phyloP scores from a whole-genome alignment of 2,329 filamentous ascomycete genomes.

The Acephala macrosclerotiorum region DNA sequence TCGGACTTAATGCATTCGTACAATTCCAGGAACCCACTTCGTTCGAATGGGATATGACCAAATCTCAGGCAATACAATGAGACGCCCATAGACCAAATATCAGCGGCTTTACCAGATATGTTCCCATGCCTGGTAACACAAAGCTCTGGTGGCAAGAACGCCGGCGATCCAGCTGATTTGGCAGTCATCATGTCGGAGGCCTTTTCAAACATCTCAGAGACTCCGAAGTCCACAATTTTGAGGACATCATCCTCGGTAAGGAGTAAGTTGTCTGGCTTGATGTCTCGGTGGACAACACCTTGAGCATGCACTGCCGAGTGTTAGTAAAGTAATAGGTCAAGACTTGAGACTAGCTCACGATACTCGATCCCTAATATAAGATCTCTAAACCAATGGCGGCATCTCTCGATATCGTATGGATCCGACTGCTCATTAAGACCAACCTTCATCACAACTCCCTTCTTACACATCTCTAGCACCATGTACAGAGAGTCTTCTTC shows the following conservation, averaged over 20 bases:
- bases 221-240: constrained; percentile 98
- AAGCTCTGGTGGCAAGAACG: constrained; percentile 92
- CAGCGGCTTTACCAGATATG: constrained; percentile 86
- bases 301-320: constrained; percentile 80
- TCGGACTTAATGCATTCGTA: constrained; percentile 88
- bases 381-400: constrained; percentile 92
- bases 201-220: constrained; percentile 98
- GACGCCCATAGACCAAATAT: constrained; percentile 99
- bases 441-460: constrained; percentile 96
- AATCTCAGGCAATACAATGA: constrained; percentile 93
- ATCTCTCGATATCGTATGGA: constrained; percentile 83
- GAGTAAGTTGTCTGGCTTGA: constrained; percentile 96
- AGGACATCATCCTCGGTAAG: constrained; percentile 91
- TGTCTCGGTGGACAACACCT: constrained; percentile 93
- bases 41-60: constrained; percentile 86
- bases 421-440: constrained; percentile 83
- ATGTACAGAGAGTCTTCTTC: constrained; percentile 97
- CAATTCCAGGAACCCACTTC: constrained; percentile 79
- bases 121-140: constrained; percentile 87
- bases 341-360: constrained; percentile 57
- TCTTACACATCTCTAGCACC: constrained; percentile 99
- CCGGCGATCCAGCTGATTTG: constrained; percentile 93
- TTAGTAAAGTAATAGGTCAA: constrained; percentile 28
- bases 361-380: constrained; percentile 96
- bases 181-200: constrained; percentile 85